Evolutionary conservation across 148 eudicot species (phyloP).

Genomic region (Salicornia ramosissima): DNA sequence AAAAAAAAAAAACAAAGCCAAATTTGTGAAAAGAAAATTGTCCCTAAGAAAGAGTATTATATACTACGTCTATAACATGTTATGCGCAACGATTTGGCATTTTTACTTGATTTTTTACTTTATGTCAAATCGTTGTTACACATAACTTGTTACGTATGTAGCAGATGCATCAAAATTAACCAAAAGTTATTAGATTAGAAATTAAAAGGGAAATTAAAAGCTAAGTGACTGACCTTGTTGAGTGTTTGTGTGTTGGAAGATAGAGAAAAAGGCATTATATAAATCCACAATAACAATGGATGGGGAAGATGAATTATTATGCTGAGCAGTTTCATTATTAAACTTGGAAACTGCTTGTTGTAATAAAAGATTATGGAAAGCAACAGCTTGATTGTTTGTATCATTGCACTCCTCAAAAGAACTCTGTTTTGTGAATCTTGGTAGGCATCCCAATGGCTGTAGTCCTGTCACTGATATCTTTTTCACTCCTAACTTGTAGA

Average conservation of each 20-base stretch:
- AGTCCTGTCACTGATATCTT: conserved; percentile 53
- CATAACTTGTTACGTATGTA: no score
- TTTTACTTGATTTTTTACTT: no score
- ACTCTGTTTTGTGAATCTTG: conserved; percentile 29
- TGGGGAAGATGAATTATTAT: background rate
- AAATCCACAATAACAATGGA: conserved; percentile 20
- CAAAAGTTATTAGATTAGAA: no score
- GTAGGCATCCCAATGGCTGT: conserved; percentile 75
- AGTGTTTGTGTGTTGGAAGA: conserved; percentile 35
- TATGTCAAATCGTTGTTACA: no score
- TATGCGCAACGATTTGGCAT: no score
- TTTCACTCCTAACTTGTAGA: conserved; percentile 48
- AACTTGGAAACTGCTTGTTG: conserved; percentile 23
- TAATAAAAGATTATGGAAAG: conserved; percentile 26
- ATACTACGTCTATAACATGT: no score
- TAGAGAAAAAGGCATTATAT: conserved; percentile 23
- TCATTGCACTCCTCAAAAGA: conserved; percentile 38
- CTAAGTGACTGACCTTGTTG: conserved; percentile 34
- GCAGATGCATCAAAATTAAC: no score
- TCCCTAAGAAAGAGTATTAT: no score
- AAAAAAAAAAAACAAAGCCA: no score
- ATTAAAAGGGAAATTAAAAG: no score
- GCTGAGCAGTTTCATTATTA: conserved; percentile 1
- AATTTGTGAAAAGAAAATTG: no score
- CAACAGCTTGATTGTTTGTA: conserved; percentile 20